Percentiles rank a stretch among this genome's conserved stretches.
phyloP scores from a whole-genome alignment of 2,329 filamentous ascomycete genomes.

The Alternaria sp. region DNA sequence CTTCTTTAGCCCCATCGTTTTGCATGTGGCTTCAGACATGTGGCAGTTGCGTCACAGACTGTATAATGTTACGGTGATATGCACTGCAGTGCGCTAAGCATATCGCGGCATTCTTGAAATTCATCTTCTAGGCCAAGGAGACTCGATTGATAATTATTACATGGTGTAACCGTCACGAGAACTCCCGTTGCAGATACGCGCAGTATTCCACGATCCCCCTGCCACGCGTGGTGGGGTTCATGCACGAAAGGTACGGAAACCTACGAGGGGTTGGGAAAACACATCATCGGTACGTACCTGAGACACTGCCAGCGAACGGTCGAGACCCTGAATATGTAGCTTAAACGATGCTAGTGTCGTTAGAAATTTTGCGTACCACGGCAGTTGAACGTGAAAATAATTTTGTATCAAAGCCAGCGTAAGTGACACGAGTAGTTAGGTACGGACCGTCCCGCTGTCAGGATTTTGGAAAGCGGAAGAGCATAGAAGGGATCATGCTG shows the following conservation, averaged over 20 bases:
- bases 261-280: background rate
- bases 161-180: conserved; percentile 1
- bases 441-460: conserved; percentile 18
- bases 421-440: background rate
- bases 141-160: background rate
- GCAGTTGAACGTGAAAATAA: background rate
- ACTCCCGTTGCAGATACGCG: background rate
- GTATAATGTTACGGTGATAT: background rate
- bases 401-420: background rate
- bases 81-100: background rate
- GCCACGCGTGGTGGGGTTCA: conserved; percentile 1
- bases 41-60: background rate
- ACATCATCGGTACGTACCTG: background rate
- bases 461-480: background rate
- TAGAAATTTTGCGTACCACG: background rate
- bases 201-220: background rate
- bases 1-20: background rate
- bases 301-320: background rate
- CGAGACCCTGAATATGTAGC: background rate
- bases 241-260: background rate
- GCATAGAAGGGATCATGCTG: conserved; percentile 17
- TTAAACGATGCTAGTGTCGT: background rate
- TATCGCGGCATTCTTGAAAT: background rate
- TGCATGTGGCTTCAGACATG: background rate
- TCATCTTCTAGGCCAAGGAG: background rate